Evolutionary conservation across 495 filamentous ascomycete genomes (phyloP).

Genomic region (Podospora pseudopauciseta): DNA sequence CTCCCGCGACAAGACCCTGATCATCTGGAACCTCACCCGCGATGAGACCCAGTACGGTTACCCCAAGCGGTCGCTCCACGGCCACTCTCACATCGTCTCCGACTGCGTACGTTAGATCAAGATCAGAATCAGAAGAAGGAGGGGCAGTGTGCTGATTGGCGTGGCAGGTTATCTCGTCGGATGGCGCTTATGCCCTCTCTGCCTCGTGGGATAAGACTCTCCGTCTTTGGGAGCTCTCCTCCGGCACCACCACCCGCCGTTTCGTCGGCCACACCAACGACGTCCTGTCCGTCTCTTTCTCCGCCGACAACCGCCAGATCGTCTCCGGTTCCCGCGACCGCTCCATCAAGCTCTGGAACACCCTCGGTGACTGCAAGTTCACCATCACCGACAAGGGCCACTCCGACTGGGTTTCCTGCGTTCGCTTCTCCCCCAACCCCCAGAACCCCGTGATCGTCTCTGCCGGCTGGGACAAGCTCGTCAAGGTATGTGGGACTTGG

Average conservation of each 20-base stretch:
- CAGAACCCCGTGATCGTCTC: constrained; percentile 99
- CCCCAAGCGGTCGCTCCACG: constrained; percentile 96
- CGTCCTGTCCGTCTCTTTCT: constrained; percentile 99
- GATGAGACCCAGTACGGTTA: constrained; percentile 96
- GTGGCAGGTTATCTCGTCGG: constrained; percentile 94
- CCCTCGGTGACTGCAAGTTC: constrained; percentile 99
- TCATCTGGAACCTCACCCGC: constrained; percentile 99
- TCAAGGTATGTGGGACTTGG: constrained; percentile 76
- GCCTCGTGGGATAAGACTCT: constrained; percentile 99
- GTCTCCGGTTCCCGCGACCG: constrained; percentile 97
- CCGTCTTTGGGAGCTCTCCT: constrained; percentile 97
- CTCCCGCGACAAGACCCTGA: constrained; percentile 95
- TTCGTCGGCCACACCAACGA: constrained; percentile 99
- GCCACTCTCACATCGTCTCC: constrained; percentile 99
- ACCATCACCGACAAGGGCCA: constrained; percentile 99
- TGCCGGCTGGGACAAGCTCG: constrained; percentile 98
- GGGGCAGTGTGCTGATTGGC: constrained; percentile 31
- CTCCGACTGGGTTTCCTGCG: constrained; percentile 99
- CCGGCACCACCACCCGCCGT: constrained; percentile 90
- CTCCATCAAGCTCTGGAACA: constrained; percentile 99
- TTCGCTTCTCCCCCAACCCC: constrained; percentile 98
- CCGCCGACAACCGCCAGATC: constrained; percentile 99
- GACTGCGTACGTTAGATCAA: constrained; percentile 79
- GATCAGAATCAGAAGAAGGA: constrained; percentile 11
- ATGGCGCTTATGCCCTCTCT: constrained; percentile 98